Evolutionary conservation across 202 grass and related monocot genomes (phyloP).

Genomic region (Hordeum pubiflorum): DNA sequence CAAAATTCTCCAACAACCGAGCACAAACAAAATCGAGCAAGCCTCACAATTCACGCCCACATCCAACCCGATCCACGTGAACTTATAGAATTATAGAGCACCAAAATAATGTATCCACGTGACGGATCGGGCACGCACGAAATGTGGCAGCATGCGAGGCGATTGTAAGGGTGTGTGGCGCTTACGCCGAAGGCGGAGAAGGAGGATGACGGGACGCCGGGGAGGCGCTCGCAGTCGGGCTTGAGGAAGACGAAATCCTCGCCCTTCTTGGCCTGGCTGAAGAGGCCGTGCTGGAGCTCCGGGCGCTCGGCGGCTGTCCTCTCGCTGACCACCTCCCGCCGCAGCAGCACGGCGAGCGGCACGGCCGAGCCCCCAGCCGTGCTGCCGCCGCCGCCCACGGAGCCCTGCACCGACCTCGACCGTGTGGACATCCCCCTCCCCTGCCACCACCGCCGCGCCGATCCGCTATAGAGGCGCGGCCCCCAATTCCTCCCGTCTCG

Average conservation of each 20-base stretch:
- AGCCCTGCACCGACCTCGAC: slow-evolving; percentile 14
- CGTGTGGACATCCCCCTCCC: slow-evolving; percentile 20
- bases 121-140: slow-evolving; percentile 18
- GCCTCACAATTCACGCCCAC: neutral
- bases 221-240: slow-evolving; percentile 52
- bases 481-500: neutral
- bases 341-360: slow-evolving; percentile 59
- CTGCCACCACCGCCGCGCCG: slow-evolving; percentile 17
- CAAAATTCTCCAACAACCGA: neutral
- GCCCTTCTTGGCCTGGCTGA: slow-evolving; percentile 70
- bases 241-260: slow-evolving; percentile 80
- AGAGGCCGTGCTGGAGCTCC: slow-evolving; percentile 47
- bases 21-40: neutral
- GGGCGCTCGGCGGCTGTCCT: slow-evolving; percentile 48
- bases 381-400: slow-evolving; percentile 10
- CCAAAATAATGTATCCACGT: neutral
- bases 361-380: slow-evolving; percentile 19
- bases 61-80: slow-evolving; percentile 1
- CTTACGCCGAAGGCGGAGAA: slow-evolving; percentile 70
- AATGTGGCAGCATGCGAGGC: neutral
- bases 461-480: neutral
- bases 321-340: slow-evolving; percentile 55
- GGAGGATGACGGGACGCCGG: slow-evolving; percentile 49
- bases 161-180: neutral
- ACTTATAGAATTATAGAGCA: neutral